A percentile compares a stretch with the other conserved stretches of the same genome.
Conservation (phyloP, 2,329 filamentous ascomycete genomes). For the Pseudocercospora cruenta region DNA sequence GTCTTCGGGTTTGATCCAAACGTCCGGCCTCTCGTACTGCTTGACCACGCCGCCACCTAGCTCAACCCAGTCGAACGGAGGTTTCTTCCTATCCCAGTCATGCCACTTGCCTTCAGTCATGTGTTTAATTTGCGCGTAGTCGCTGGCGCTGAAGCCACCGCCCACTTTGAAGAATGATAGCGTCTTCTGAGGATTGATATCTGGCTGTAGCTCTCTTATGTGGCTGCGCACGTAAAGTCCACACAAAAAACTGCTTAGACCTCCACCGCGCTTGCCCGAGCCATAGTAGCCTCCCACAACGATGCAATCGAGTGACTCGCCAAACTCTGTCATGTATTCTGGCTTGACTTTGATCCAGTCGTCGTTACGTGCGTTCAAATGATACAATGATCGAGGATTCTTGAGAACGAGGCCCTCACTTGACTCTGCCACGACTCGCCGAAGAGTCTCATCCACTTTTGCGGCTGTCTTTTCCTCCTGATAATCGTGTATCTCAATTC, state of each 20-base stretch:
- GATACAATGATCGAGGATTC: slow-evolving; percentile 85
- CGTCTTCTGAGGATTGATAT: slow-evolving; percentile 69
- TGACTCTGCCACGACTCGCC: slow-evolving; percentile 80
- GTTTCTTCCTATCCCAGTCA: slow-evolving; percentile 76
- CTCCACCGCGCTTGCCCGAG: slow-evolving; percentile 80
- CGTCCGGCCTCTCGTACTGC: slow-evolving; percentile 79
- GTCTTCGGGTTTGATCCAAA: slow-evolving; percentile 89
- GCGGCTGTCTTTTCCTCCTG: slow-evolving; percentile 66
- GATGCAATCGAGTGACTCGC: slow-evolving; percentile 87
- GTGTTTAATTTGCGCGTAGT: slow-evolving; percentile 82
- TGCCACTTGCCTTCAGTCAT: slow-evolving; percentile 90
- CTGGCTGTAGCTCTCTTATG: neutral
- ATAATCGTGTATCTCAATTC: slow-evolving; percentile 82
- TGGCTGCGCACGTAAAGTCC: slow-evolving; percentile 57
- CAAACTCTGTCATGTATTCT: slow-evolving; percentile 96
- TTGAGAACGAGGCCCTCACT: slow-evolving; percentile 93
- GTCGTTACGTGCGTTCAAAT: slow-evolving; percentile 85
- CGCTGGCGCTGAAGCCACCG: slow-evolving; percentile 83
- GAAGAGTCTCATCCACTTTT: slow-evolving; percentile 77
- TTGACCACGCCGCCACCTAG: slow-evolving; percentile 72
- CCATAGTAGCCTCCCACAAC: slow-evolving; percentile 93
- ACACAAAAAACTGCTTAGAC: slow-evolving; percentile 84
- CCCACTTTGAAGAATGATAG: slow-evolving; percentile 98
- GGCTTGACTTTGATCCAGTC: slow-evolving; percentile 99
- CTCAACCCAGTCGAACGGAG: slow-evolving; percentile 77